Evolutionary conservation across 768 basidiomycete genomes (phyloP).

Genomic region (Leucocoprinus leucothites): DNA sequence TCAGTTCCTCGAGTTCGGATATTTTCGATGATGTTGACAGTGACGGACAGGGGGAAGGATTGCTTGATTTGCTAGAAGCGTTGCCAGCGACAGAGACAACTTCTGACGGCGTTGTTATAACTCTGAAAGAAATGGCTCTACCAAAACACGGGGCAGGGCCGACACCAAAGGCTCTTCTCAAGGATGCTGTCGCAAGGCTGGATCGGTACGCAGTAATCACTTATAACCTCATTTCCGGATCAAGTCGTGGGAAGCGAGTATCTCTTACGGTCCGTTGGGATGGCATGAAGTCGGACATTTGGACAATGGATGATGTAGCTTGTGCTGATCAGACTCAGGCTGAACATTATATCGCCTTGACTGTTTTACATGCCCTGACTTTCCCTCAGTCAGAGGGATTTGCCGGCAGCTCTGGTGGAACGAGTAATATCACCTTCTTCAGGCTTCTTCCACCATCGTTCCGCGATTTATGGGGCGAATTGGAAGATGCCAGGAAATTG

Average conservation of each 20-base stretch:
- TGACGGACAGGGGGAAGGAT: constrained; percentile 53
- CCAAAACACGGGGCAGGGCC: constrained; percentile 84
- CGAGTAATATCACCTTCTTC: constrained; percentile 62
- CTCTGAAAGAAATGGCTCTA: constrained; percentile 68
- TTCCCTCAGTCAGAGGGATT: constrained; percentile 67
- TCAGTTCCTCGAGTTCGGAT: constrained; percentile 27
- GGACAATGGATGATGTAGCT: constrained; percentile 83
- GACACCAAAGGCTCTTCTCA: constrained; percentile 72
- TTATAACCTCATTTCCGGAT: constrained; percentile 62
- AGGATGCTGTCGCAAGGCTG: constrained; percentile 61
- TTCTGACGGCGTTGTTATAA: constrained; percentile 48
- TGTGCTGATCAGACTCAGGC: constrained; percentile 79
- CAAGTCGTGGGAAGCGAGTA: constrained; percentile 74
- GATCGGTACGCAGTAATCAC: constrained; percentile 76
- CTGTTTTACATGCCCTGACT: constrained; percentile 79
- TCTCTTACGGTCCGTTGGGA: constrained; percentile 74
- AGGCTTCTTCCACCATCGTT: constrained; percentile 77
- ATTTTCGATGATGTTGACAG: constrained; percentile 50
- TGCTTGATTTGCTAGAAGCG: constrained; percentile 74
- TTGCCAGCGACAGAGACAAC: constrained; percentile 57
- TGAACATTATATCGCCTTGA: constrained; percentile 84
- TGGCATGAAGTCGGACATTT: constrained; percentile 55
- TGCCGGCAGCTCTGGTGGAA: constrained; percentile 39
- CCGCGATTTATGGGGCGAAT: constrained; percentile 90
- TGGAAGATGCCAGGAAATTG: constrained; percentile 62